Evolutionary conservation across 495 filamentous ascomycete genomes (phyloP), one percentile per base, ranked within the genome.

Genomic region (Podospora pseudopauciseta): DNA sequence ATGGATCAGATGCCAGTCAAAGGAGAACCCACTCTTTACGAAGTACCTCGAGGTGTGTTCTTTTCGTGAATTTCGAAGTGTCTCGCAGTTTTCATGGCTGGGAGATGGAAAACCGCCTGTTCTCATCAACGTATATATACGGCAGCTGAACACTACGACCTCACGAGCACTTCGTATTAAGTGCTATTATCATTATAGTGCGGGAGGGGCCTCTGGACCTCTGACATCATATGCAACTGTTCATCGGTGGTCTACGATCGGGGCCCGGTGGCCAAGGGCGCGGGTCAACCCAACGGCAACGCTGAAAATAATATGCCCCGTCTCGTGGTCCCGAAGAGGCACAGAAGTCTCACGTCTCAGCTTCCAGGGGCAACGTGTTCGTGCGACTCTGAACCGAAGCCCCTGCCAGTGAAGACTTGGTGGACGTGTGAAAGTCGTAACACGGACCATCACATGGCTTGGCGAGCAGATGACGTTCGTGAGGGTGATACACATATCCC

Each of bases 341-440:
- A 58, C 55, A 58, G 55, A 58, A 18, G 39, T 49, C 39, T 49
- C 39, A 49, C 39, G 55, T 58, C 55, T 58, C 55, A 58, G 55
- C 55, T 58, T 58, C 55, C n/a, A 26, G 55, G 55, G 13, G 39
- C 39, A 49, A 49, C 39, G 39, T 49, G 39, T 49, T 49, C 39
- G 39, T 49, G 39, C 39, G 13, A 49, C 39, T 49, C 39, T 49
- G 39, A 49, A 49, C 39, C 39, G 13, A 49, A 49, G 13, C 39
- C 39, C 39, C 39, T 49, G 5, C 23, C 23, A 23, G 7, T 11
- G 15, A 49, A 11, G 39, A 49, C 39, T 23, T 23, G 23, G 23
- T 49, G 39, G 7, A 16, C 18, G 39, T 49, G 15, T 16, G 39
- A 49, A 49, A 13, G 7, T 23, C 13, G 39, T 49, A 13, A 49